These are phyloP conservation scores for Elaeagnus macrophylla DNA, from an alignment of 306 rosid genomes.

Conservation along the genomic window DNA sequence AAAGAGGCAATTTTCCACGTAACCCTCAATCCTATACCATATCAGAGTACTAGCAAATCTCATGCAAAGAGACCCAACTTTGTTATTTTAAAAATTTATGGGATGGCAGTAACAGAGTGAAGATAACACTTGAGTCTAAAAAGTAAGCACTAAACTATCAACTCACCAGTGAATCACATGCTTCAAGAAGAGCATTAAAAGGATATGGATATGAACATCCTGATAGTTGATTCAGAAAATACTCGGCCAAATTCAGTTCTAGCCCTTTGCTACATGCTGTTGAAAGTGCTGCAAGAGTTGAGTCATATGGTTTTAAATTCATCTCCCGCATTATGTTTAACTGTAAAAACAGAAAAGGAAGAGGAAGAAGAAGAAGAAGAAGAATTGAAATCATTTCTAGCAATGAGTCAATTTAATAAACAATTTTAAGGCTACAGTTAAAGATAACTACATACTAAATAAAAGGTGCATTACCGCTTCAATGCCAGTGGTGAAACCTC, in stretches of 20 bases:
- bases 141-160: slow-evolving; percentile 13
- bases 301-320: slow-evolving; percentile 51
- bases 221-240: slow-evolving; percentile 52
- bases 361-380: slow-evolving; percentile 20
- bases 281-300: slow-evolving; percentile 63
- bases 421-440: background rate
- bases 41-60: no score
- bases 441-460: slow-evolving; percentile 4
- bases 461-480: slow-evolving; percentile 43
- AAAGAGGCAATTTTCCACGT: background rate
- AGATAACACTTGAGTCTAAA: slow-evolving; percentile 8
- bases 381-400: slow-evolving; percentile 8
- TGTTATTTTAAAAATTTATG: slow-evolving; percentile 7
- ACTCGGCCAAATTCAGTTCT: slow-evolving; percentile 66
- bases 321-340: slow-evolving; percentile 52
- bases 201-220: slow-evolving; percentile 30
- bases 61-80: background rate
- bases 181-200: slow-evolving; percentile 50
- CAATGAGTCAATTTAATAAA: background rate
- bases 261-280: slow-evolving; percentile 45
- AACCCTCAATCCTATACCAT: background rate
- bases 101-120: background rate
- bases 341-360: slow-evolving; percentile 39
- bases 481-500: slow-evolving; percentile 43
- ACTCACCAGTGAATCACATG: slow-evolving; percentile 69